Conservation (phyloP, 2,329 filamentous ascomycete species). For the Aureobasidium sp. region DNA sequence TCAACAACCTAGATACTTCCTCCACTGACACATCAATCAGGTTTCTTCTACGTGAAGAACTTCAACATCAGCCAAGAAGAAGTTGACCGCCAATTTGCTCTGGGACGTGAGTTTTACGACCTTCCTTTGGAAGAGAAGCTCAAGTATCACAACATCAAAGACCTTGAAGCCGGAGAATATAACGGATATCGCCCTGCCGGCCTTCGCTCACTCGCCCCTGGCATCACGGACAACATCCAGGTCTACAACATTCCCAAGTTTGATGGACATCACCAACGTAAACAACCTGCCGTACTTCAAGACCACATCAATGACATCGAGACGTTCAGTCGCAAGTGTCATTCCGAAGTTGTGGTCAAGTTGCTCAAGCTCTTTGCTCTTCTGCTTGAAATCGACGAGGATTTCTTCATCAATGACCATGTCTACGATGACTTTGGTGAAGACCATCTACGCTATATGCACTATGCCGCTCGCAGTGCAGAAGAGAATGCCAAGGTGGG, state of each 20-base stretch:
- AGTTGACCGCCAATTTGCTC: constrained; percentile 54
- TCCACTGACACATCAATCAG: constrained; percentile 20
- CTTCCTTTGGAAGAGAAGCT: constrained; percentile 53
- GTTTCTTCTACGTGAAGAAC: constrained; percentile 59
- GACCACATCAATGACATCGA: constrained; percentile 51
- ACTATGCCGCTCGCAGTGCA: constrained; percentile 40
- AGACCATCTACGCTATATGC: constrained; percentile 58
- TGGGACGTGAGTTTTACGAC: constrained; percentile 53
- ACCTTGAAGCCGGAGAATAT: constrained; percentile 27
- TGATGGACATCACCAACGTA: constrained; percentile 22
- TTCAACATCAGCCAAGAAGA: constrained; percentile 55
- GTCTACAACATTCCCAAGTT: constrained; percentile 56
- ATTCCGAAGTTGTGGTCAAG: constrained; percentile 50
- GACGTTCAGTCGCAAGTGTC: constrained; percentile 43
- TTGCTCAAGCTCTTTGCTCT: constrained; percentile 56
- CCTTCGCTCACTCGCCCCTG: constrained; percentile 5
- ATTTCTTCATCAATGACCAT: constrained; percentile 50
- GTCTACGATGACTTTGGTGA: constrained; percentile 53
- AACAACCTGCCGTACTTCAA: constrained; percentile 43
- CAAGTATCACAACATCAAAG: constrained; percentile 38
- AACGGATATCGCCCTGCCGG: constrained; percentile 22
- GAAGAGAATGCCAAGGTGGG: constrained; percentile 26
- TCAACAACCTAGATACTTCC: too few relatives aligned
- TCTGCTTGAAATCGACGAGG: constrained; percentile 54
- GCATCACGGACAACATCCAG: constrained; percentile 46